Evolutionary conservation across 1,139 yeast genomes (phyloP), one percentile per base, ranked within the genome.

Genomic region (Hyphopichia buzzinii): DNA sequence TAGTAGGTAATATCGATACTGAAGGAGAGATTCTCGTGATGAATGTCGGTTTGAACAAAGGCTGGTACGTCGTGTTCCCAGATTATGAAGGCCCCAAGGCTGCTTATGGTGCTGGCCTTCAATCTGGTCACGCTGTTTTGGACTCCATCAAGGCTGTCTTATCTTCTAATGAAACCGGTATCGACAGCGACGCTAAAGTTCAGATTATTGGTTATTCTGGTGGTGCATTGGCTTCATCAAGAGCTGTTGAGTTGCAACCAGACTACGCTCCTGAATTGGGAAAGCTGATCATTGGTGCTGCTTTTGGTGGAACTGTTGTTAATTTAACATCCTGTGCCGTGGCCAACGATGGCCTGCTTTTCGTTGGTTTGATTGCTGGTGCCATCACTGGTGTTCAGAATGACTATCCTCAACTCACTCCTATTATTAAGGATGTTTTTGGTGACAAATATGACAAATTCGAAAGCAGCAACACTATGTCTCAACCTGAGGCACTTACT

Each of bases 261-360:
- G 34, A 39, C 1, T 64, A 63, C 37, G 68, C 69, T 0, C 64
- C 64, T 2, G 65, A 63, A 8, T 46, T 64, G 26, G 39, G 38
- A 7, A 24, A 41, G 3, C 39, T 50, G 31, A 31, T 62, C 8
- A 33, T 57, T 22, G 69, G 66, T 14, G 57, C 53, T 15, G 64
- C 64, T 0, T 31, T 57, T n/a, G 69, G 68, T 5, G 68, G 69
- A 1, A 44, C 56, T 38, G 56, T 59, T 8, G 44, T 61, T 4
- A 52, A 59, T 34, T 39, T 59, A 13, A 49, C 54, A 2, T 49
- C 49, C 4, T 46, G 48, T n/a, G 55, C 54, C 3, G 48, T 37
- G 10, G 40, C 38, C 8, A 41, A 48, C 14, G 60, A 60, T 37
- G 64, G 62, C 1, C 43, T 46, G 1, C 4, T 46, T 2, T 54